phyloP scores from a whole-genome alignment of 345 rosid genomes.

The Camelina laxa region DNA sequence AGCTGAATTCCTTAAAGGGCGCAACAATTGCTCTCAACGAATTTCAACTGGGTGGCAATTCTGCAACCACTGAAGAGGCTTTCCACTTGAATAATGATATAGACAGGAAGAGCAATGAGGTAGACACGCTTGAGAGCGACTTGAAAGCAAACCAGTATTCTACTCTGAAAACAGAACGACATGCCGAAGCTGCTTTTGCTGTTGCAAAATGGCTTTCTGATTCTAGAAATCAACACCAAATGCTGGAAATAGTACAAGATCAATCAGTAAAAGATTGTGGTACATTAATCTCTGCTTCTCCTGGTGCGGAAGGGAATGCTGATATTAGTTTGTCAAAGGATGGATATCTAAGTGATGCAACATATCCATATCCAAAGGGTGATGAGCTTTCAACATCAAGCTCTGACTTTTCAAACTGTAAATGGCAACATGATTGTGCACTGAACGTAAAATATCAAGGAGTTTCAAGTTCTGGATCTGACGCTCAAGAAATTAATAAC shows the following conservation, averaged over 20 bases:
- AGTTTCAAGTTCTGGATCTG: constrained; percentile 36
- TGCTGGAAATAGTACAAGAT: constrained; percentile 52
- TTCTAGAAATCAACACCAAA: constrained; percentile 46
- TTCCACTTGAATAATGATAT: constrained; percentile 43
- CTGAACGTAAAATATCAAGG: constrained; percentile 36
- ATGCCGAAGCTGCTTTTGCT: constrained; percentile 53
- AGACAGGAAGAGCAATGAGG: constrained; percentile 54
- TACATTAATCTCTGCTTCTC: constrained; percentile 45
- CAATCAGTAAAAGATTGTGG: constrained; percentile 51
- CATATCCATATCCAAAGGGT: constrained; percentile 55
- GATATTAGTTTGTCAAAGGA: constrained; percentile 40
- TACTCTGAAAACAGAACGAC: constrained; percentile 54
- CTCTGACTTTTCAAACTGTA: constrained; percentile 56
- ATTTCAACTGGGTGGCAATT: constrained; percentile 49
- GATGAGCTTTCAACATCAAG: constrained; percentile 58
- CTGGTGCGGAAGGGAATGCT: constrained; percentile 43
- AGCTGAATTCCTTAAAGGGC: constrained; percentile 68
- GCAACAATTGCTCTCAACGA: constrained; percentile 69
- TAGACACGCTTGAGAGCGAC: constrained; percentile 46
- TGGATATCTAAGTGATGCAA: constrained; percentile 48
- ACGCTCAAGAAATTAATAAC: constrained; percentile 38
- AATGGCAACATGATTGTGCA: constrained; percentile 36
- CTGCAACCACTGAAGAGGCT: constrained; percentile 48
- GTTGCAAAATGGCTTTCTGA: constrained; percentile 64
- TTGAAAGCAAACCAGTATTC: constrained; percentile 48